These are phyloP conservation scores for Truncatella angustata DNA, from an alignment of 2,329 filamentous ascomycete genomes.

Conservation along the genomic window DNA sequence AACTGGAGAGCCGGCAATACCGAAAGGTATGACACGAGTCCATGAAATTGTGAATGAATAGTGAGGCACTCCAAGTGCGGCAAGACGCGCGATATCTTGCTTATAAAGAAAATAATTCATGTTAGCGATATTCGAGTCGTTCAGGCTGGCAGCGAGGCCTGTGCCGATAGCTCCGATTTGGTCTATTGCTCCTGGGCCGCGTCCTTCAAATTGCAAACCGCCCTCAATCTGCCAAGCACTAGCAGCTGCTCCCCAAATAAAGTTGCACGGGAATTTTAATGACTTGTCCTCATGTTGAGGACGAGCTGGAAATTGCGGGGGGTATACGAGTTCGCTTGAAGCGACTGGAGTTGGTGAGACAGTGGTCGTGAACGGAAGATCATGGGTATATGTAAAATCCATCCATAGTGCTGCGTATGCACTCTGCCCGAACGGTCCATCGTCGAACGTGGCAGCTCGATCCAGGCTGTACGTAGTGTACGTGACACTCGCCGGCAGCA, in stretches of 20 bases:
- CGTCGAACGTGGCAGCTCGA: background rate
- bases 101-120: conserved; percentile 56
- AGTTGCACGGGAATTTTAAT: conserved; percentile 47
- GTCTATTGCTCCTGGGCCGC: no score
- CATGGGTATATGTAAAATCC: background rate
- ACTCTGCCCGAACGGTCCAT: conserved; percentile 8
- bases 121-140: conserved; percentile 37
- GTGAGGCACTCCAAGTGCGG: conserved; percentile 48
- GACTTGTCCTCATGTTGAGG: conserved; percentile 45
- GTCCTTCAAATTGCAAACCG: conserved; percentile 42
- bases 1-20: conserved; percentile 45
- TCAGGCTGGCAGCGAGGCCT: no score
- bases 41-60: conserved; percentile 53
- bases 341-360: conserved; percentile 54
- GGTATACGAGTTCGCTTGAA: conserved; percentile 52
- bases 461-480: conserved; percentile 9
- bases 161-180: no score
- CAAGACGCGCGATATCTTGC: conserved; percentile 53
- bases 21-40: conserved; percentile 52
- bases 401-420: conserved; percentile 9
- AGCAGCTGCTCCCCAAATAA: conserved; percentile 47
- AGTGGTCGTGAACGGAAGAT: conserved; percentile 37
- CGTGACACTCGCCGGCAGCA: conserved; percentile 1
- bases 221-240: conserved; percentile 46
- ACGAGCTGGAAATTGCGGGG: no score